Conservation (phyloP, 2,329 filamentous ascomycete genomes). For the Trichocomaceae sp. region DNA sequence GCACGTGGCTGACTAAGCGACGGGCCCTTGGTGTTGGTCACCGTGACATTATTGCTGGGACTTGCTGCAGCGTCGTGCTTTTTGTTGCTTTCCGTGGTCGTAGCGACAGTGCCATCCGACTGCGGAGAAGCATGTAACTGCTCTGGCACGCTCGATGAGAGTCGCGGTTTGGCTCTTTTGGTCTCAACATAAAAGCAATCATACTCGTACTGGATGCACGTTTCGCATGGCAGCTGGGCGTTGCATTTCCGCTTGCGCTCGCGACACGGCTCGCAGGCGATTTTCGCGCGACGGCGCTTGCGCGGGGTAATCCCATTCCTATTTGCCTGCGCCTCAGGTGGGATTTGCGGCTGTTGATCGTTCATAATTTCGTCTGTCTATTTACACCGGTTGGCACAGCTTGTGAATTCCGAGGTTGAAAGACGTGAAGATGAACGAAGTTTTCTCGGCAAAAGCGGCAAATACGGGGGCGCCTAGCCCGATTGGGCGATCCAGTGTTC, state of each 20-base stretch:
- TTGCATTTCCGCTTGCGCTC: slow-evolving; percentile 54
- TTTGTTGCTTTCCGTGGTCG: neutral
- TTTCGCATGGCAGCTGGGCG: slow-evolving; percentile 47
- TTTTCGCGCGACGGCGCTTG: slow-evolving; percentile 32
- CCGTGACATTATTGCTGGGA: neutral
- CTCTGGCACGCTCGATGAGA: neutral
- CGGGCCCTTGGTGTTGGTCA: neutral
- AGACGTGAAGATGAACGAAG: neutral
- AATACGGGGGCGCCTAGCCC: slow-evolving; percentile 2
- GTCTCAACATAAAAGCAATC: slow-evolving; percentile 42
- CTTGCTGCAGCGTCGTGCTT: neutral
- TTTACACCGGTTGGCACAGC: neutral
- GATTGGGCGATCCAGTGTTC: neutral
- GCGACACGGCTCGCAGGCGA: slow-evolving; percentile 48
- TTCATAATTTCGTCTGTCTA: neutral
- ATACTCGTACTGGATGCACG: slow-evolving; percentile 49
- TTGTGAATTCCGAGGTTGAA: neutral
- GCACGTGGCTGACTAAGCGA: slow-evolving; percentile 17
- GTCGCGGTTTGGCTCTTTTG: neutral
- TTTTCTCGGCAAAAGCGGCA: slow-evolving; percentile 1
- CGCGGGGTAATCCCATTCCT: slow-evolving; percentile 17
- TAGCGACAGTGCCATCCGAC: neutral
- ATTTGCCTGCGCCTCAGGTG: neutral
- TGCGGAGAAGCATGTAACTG: neutral
- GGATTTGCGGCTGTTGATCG: neutral